Conservation (phyloP, 768 basidiomycete species). For the Phaeotremella fagi region DNA sequence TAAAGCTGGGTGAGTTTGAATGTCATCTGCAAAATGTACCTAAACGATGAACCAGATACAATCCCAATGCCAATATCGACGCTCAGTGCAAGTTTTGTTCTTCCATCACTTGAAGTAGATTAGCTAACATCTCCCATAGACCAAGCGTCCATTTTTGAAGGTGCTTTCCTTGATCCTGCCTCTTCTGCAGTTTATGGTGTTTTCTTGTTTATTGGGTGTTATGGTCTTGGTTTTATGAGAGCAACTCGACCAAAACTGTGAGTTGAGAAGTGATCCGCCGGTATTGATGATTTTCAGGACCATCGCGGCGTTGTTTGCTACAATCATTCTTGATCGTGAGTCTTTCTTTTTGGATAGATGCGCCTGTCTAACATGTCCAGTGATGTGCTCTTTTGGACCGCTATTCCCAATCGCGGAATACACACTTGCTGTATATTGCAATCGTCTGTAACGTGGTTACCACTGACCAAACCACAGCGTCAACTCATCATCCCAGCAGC, state of each 20-base stretch:
- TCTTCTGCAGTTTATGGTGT: constrained; percentile 54
- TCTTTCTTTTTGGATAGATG: neutral
- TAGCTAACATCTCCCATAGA: too few relatives aligned
- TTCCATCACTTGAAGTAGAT: too few relatives aligned
- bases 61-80: constrained; percentile 39
- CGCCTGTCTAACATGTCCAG: constrained; percentile 26
- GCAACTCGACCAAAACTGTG: constrained; percentile 54
- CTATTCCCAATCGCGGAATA: constrained; percentile 55
- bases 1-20: constrained; percentile 32
- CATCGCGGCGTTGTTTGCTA: constrained; percentile 54
- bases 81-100: constrained; percentile 32
- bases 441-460: neutral
- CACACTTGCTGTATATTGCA: constrained; percentile 47
- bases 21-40: too few relatives aligned
- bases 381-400: constrained; percentile 52
- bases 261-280: constrained; percentile 3
- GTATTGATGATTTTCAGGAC: constrained; percentile 20
- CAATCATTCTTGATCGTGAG: constrained; percentile 51
- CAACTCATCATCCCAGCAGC: constrained; percentile 52
- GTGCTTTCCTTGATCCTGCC: constrained; percentile 55
- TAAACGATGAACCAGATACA: neutral
- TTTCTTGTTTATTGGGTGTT: constrained; percentile 54
- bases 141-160: constrained; percentile 53
- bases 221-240: constrained; percentile 53
- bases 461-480: constrained; percentile 21